phyloP scores from a whole-genome alignment of 1,139 yeast species.

The Blastobotrys illinoisensis region DNA sequence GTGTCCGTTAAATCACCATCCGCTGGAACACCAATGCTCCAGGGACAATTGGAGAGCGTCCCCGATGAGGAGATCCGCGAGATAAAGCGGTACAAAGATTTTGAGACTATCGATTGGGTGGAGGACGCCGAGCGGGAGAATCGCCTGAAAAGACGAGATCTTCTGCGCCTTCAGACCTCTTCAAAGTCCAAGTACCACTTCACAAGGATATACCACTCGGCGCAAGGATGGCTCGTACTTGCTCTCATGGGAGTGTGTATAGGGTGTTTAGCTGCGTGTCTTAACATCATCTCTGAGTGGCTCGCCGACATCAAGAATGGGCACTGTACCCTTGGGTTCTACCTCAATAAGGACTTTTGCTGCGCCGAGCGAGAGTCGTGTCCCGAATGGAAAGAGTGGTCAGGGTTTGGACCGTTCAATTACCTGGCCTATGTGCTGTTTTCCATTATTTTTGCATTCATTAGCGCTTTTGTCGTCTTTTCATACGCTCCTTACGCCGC shows the following conservation, averaged over 20 bases:
- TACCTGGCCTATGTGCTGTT: constrained; percentile 56
- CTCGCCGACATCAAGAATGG: constrained; percentile 77
- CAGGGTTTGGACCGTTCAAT: constrained; percentile 37
- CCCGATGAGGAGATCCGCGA: constrained; percentile 23
- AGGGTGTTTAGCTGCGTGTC: constrained; percentile 75
- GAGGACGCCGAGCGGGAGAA: constrained; percentile 66
- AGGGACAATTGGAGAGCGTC: constrained; percentile 1
- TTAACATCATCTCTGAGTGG: constrained; percentile 82
- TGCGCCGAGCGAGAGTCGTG: constrained; percentile 56
- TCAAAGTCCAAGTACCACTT: neutral
- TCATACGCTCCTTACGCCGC: constrained; percentile 85
- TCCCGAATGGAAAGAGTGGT: constrained; percentile 36
- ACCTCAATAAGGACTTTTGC: constrained; percentile 71
- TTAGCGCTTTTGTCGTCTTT: constrained; percentile 66
- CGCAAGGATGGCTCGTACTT: constrained; percentile 70
- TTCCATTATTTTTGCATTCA: constrained; percentile 56
- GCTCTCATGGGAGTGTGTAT: constrained; percentile 69
- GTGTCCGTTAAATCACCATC: neutral
- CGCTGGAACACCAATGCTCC: neutral
- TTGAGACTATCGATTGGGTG: constrained; percentile 78
- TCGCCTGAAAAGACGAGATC: constrained; percentile 27
- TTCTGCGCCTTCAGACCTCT: constrained; percentile 15
- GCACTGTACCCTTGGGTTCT: constrained; percentile 63
- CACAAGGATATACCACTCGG: constrained; percentile 39
- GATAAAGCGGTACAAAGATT: constrained; percentile 34